phyloP scores from a whole-genome alignment of 768 basidiomycete species.

The Podaxis pistillaris region DNA sequence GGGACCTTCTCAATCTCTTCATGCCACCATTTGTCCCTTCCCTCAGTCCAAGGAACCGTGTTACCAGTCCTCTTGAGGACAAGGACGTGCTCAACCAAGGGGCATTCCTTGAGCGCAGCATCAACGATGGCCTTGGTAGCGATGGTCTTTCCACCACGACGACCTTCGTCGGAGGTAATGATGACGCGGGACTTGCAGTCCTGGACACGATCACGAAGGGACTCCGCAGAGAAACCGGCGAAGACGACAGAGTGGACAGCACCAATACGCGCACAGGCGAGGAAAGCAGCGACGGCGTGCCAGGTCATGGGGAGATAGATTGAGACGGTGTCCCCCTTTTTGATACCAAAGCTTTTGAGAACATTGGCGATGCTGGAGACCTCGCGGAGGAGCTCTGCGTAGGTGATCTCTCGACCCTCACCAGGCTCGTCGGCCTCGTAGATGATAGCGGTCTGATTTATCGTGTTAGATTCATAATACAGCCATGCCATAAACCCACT shows the following conservation, averaged over 20 bases:
- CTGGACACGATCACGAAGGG: slow-evolving; percentile 85
- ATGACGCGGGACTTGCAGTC: slow-evolving; percentile 91
- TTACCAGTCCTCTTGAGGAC: slow-evolving; percentile 88
- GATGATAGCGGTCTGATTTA: slow-evolving; percentile 82
- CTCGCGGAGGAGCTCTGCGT: slow-evolving; percentile 84
- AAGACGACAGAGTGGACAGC: slow-evolving; percentile 98
- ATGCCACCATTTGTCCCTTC: slow-evolving; percentile 95
- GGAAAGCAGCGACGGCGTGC: slow-evolving; percentile 95
- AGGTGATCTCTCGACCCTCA: slow-evolving; percentile 74
- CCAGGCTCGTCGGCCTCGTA: slow-evolving; percentile 97
- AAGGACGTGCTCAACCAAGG: slow-evolving; percentile 85
- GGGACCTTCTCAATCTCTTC: slow-evolving; percentile 85
- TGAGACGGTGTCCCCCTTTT: slow-evolving; percentile 94
- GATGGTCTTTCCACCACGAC: slow-evolving; percentile 91
- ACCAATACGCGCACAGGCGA: slow-evolving; percentile 96
- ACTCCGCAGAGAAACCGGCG: slow-evolving; percentile 94
- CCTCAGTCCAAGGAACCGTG: slow-evolving; percentile 75
- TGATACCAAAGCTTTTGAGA: slow-evolving; percentile 84
- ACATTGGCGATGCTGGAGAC: slow-evolving; percentile 91
- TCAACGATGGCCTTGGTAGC: slow-evolving; percentile 95
- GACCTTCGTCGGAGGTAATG: slow-evolving; percentile 94
- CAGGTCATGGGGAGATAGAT: slow-evolving; percentile 93
- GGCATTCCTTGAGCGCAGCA: slow-evolving; percentile 81
- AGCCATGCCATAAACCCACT: slow-evolving; percentile 7
- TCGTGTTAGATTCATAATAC: not conserved